Evolutionary conservation across 352 stramenopile genomes (phyloP).

Genomic region (Globisporangium paddicum): DNA sequence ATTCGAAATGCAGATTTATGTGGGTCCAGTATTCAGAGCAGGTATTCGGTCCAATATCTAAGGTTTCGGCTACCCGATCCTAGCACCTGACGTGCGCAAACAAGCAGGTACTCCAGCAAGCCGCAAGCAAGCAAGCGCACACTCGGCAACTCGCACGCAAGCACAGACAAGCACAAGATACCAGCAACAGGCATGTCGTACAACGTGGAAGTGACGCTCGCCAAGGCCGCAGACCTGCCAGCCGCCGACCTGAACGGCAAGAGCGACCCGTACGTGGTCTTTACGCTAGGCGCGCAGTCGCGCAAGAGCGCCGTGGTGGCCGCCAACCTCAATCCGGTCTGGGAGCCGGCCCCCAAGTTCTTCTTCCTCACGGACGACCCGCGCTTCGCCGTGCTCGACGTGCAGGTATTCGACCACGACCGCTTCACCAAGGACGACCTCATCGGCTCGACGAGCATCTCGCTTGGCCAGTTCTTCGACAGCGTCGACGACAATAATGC

Average conservation of each 20-base stretch:
- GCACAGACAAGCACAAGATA: background rate
- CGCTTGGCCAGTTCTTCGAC: constrained; percentile 47
- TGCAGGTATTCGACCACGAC: constrained; percentile 73
- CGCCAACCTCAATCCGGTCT: constrained; percentile 61
- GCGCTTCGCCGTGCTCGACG: constrained; percentile 42
- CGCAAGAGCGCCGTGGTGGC: constrained; percentile 65
- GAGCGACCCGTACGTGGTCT: constrained; percentile 79
- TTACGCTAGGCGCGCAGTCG: constrained; percentile 58
- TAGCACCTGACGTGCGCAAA: too few relatives aligned
- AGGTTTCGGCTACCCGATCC: too few relatives aligned
- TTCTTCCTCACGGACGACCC: constrained; percentile 61
- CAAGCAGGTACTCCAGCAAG: too few relatives aligned
- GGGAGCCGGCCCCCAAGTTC: constrained; percentile 61
- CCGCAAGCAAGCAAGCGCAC: background rate
- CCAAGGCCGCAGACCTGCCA: constrained; percentile 62
- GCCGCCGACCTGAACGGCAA: constrained; percentile 81
- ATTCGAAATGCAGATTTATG: too few relatives aligned
- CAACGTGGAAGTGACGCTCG: constrained; percentile 63
- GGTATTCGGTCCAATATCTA: too few relatives aligned
- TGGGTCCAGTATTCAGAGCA: too few relatives aligned
- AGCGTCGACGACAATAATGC: constrained; percentile 17
- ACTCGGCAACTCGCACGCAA: constrained; percentile 7
- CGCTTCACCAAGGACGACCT: constrained; percentile 75
- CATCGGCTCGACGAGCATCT: constrained; percentile 54
- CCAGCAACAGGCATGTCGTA: constrained; percentile 26